Conservation (phyloP, 2,329 filamentous ascomycete genomes). For the Colletotrichum somersetense region DNA sequence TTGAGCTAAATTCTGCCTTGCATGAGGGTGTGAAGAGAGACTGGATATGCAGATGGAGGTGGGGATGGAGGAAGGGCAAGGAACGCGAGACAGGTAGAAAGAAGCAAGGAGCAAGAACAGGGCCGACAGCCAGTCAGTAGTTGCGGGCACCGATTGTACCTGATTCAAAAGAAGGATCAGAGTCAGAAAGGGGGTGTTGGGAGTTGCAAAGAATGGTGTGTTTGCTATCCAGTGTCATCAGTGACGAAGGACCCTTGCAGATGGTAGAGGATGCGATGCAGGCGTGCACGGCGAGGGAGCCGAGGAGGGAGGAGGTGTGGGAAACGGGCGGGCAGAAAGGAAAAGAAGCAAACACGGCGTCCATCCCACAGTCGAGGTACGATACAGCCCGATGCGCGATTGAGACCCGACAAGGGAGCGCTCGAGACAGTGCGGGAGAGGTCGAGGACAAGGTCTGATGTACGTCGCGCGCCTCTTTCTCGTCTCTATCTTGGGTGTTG, state of each 20-base stretch:
- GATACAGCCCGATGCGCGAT: slow-evolving; percentile 1
- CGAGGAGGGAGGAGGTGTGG: slow-evolving; percentile 13
- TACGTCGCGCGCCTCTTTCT: too few relatives aligned
- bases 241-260: slow-evolving; percentile 32
- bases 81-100: slow-evolving; percentile 9
- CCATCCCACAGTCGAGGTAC: slow-evolving; percentile 31
- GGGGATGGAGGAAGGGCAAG: slow-evolving; percentile 6
- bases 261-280: slow-evolving; percentile 24
- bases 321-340: slow-evolving; percentile 10
- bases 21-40: slow-evolving; percentile 37
- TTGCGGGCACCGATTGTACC: background rate
- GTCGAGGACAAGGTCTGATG: slow-evolving; percentile 1
- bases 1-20: slow-evolving; percentile 23
- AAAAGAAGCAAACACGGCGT: slow-evolving; percentile 32
- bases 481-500: background rate
- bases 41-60: slow-evolving; percentile 12
- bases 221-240: slow-evolving; percentile 7
- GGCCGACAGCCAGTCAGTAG: slow-evolving; percentile 9
- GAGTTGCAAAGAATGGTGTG: slow-evolving; percentile 5
- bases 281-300: slow-evolving; percentile 18
- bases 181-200: slow-evolving; percentile 13
- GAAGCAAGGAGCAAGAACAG: slow-evolving; percentile 33
- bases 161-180: slow-evolving; percentile 5
- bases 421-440: slow-evolving; percentile 23
- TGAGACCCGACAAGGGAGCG: slow-evolving; percentile 15